phyloP scores from a whole-genome alignment of 1,284 basidiomycete species.

The Schizophyllum amplum region DNA sequence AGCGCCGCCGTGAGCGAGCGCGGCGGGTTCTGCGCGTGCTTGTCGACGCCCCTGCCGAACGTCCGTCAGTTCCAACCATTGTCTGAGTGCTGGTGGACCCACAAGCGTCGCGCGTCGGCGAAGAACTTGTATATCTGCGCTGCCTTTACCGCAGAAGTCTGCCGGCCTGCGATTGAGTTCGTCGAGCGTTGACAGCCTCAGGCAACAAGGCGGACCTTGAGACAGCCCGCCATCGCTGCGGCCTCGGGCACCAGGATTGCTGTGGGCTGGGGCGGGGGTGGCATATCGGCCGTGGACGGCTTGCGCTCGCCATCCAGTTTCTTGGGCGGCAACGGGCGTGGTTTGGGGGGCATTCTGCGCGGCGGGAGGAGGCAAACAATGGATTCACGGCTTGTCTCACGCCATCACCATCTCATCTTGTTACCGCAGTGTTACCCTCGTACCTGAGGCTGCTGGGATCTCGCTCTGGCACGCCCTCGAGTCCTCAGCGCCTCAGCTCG shows the following conservation, averaged over 20 bases:
- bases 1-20: slow-evolving; percentile 52
- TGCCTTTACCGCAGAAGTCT: slow-evolving; percentile 61
- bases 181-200: neutral
- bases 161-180: neutral
- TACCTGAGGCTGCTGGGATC: too few relatives aligned
- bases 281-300: neutral
- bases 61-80: neutral
- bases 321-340: neutral
- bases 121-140: slow-evolving; percentile 65
- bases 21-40: slow-evolving; percentile 55
- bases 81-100: slow-evolving; percentile 15
- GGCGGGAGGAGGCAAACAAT: too few relatives aligned
- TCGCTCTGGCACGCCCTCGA: too few relatives aligned
- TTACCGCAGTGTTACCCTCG: too few relatives aligned
- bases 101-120: slow-evolving; percentile 56
- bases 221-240: neutral
- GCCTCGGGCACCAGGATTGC: neutral
- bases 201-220: neutral
- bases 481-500: too few relatives aligned
- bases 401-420: too few relatives aligned
- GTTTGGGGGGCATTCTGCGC: neutral
- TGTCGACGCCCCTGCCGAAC: slow-evolving; percentile 41
- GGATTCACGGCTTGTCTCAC: too few relatives aligned
- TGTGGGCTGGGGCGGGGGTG: neutral
- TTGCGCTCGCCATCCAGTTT: neutral